Evolutionary conservation across 1,284 basidiomycete species (phyloP).

Genomic region (Microbotryomycetes sp.): DNA sequence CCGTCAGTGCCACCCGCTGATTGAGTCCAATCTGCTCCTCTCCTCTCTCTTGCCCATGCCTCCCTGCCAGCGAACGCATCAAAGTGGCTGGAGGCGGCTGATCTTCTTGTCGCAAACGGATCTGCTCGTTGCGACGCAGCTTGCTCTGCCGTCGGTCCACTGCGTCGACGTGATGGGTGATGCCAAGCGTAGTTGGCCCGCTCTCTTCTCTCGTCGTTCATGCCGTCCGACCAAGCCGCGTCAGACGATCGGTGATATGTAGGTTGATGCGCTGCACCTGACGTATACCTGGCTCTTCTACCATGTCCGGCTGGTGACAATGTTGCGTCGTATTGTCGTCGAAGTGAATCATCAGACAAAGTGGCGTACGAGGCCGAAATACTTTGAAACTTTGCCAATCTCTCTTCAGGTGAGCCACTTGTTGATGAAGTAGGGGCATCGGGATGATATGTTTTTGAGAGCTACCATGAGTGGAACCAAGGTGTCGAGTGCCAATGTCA

Average conservation of each 20-base stretch:
- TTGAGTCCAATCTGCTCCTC: not conserved
- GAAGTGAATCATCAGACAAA: conserved; percentile 21
- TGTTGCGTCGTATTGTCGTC: conserved; percentile 20
- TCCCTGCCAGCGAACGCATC: conserved; percentile 16
- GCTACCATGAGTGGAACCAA: conserved; percentile 7
- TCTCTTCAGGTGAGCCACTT: conserved; percentile 23
- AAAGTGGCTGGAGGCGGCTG: conserved; percentile 18
- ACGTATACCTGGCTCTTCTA: conserved; percentile 7
- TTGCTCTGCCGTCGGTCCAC: not conserved
- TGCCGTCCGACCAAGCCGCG: conserved; percentile 1
- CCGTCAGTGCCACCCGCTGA: not conserved
- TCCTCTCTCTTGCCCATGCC: not conserved
- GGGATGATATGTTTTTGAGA: conserved; percentile 35
- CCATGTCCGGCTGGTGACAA: conserved; percentile 6
- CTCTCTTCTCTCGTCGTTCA: conserved; percentile 24
- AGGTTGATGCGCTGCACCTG: conserved; percentile 2
- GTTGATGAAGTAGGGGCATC: conserved; percentile 29
- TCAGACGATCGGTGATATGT: not conserved
- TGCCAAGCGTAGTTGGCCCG: conserved; percentile 33
- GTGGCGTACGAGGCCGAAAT: conserved; percentile 27
- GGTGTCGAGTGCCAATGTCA: not conserved
- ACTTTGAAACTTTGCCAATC: conserved; percentile 23
- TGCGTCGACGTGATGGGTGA: conserved; percentile 12
- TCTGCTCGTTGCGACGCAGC: conserved; percentile 8
- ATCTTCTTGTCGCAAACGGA: conserved; percentile 14